These are phyloP conservation scores for Penicillium nucicola DNA, from an alignment of 495 filamentous ascomycete species.

Conservation along the genomic window DNA sequence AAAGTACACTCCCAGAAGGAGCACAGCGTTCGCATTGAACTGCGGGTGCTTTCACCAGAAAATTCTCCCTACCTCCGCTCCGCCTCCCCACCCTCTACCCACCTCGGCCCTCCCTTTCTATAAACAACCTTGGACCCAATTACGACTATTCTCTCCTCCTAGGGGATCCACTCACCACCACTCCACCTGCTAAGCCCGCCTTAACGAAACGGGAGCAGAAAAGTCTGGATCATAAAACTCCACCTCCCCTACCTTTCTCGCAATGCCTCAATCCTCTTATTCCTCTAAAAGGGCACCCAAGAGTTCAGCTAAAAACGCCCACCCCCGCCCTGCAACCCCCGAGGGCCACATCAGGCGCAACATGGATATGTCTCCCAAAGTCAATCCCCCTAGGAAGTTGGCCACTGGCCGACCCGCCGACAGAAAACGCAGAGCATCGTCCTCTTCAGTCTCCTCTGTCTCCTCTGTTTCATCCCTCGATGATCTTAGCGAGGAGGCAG, in stretches of 20 bases:
- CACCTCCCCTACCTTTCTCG: not conserved
- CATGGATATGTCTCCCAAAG: slow-evolving; percentile 19
- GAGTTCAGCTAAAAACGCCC: slow-evolving; percentile 21
- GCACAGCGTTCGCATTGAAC: slow-evolving; percentile 36
- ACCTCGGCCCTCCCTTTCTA: not conserved
- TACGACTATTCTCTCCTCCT: not conserved
- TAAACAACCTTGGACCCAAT: slow-evolving; percentile 4
- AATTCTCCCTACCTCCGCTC: slow-evolving; percentile 8
- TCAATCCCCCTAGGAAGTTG: slow-evolving; percentile 25
- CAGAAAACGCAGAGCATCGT: slow-evolving; percentile 39
- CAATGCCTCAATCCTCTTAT: slow-evolving; percentile 31
- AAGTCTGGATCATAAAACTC: not conserved
- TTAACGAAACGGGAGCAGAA: not conserved
- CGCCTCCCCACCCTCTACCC: slow-evolving; percentile 5
- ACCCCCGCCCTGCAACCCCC: slow-evolving; percentile 23
- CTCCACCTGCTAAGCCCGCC: slow-evolving; percentile 5
- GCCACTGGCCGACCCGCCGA: slow-evolving; percentile 25
- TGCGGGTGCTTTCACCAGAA: slow-evolving; percentile 39
- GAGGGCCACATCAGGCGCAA: slow-evolving; percentile 16
- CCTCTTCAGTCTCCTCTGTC: slow-evolving; percentile 42
- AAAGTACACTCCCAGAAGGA: slow-evolving; percentile 38
- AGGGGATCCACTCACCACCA: slow-evolving; percentile 1
- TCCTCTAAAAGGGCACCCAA: slow-evolving; percentile 34
- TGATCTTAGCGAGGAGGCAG: slow-evolving; percentile 36
- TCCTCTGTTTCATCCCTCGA: slow-evolving; percentile 41